Conservation (phyloP, 108 stramenopile species). For the Cyclostephanos tholiformis region DNA sequence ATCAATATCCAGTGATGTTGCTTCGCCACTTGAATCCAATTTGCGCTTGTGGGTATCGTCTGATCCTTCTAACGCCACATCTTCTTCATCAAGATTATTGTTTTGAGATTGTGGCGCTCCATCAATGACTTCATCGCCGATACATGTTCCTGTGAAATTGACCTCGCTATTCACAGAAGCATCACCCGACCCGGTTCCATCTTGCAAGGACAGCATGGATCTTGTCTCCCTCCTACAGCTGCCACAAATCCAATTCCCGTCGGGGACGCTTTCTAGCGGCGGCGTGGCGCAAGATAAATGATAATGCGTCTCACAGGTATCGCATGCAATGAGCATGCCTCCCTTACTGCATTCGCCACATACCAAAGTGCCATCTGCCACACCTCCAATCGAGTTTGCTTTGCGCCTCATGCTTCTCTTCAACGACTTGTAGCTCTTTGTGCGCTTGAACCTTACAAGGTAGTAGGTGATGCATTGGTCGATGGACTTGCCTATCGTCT, state of each 20-base stretch:
- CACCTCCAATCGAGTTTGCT: constrained; percentile 20
- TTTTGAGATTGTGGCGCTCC: not conserved
- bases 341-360: constrained; percentile 79
- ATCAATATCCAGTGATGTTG: not conserved
- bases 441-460: constrained; percentile 67
- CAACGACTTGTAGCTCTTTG: constrained; percentile 68
- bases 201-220: constrained; percentile 1
- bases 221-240: constrained; percentile 43
- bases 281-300: constrained; percentile 73
- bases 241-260: constrained; percentile 79
- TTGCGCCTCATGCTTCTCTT: constrained; percentile 50
- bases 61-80: not conserved
- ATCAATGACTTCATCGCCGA: not conserved
- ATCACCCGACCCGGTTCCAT: constrained; percentile 1
- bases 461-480: constrained; percentile 62
- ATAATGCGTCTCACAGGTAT: constrained; percentile 81
- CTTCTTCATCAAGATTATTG: not conserved
- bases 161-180: not conserved
- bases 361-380: constrained; percentile 41
- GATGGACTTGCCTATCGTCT: constrained; percentile 54
- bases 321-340: constrained; percentile 80
- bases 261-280: constrained; percentile 59
- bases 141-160: not conserved
- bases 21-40: not conserved
- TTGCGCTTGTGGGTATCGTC: constrained; percentile 7